Evolutionary conservation across 2,329 filamentous ascomycete genomes (phyloP).

Genomic region (Pestalotiopsis sp.): DNA sequence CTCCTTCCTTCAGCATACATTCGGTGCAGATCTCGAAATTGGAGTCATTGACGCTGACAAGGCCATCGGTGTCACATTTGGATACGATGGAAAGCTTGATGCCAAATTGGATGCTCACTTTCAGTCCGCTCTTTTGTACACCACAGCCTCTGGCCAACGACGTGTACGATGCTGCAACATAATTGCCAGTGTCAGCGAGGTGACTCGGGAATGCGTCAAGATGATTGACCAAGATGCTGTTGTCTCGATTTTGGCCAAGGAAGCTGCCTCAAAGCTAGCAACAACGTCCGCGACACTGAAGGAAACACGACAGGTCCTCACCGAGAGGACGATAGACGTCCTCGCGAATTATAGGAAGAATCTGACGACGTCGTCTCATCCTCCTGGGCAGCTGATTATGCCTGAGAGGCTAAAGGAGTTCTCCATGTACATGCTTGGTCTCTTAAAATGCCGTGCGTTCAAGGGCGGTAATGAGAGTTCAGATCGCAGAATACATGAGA

Average conservation of each 20-base stretch:
- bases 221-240: conserved; percentile 97
- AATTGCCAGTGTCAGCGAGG: conserved; percentile 89
- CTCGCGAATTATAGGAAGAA: conserved; percentile 91
- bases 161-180: conserved; percentile 92
- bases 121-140: conserved; percentile 93
- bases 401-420: conserved; percentile 97
- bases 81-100: conserved; percentile 97
- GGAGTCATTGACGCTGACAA: conserved; percentile 93
- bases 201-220: conserved; percentile 82
- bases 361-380: conserved; percentile 79
- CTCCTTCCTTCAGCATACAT: conserved; percentile 91
- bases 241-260: conserved; percentile 85
- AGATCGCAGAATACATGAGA: conserved; percentile 87
- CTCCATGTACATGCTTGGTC: conserved; percentile 89
- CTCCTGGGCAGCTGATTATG: conserved; percentile 89
- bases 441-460: conserved; percentile 90
- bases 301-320: conserved; percentile 80
- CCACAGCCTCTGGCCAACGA: conserved; percentile 84
- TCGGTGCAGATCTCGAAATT: conserved; percentile 92
- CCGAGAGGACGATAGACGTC: conserved; percentile 91
- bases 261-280: conserved; percentile 84
- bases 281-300: conserved; percentile 73
- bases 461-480: conserved; percentile 91
- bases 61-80: conserved; percentile 87
- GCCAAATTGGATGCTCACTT: conserved; percentile 96